Base-by-base conservation (phyloP, 2,329 filamentous ascomycete genomes). In the Phoma sp. region DNA sequence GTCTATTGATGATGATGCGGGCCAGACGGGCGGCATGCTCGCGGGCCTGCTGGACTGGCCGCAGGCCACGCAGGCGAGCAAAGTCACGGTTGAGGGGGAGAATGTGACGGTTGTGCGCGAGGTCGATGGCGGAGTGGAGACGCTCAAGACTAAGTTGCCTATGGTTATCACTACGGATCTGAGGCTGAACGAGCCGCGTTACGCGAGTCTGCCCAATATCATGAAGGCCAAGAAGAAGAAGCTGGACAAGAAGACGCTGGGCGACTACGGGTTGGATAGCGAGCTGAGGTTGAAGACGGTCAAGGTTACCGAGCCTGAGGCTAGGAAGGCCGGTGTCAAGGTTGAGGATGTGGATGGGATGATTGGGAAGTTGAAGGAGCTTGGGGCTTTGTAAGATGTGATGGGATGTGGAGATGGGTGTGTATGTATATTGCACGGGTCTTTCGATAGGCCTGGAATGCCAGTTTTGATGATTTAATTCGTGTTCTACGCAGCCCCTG, bases 191-290 rank as follows among this genome's bases (percentile, higher is more conserved):
- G 91, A 96, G 84, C 95, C 95, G 55, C 83, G 95, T 61, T 99
- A 96, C 76, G 95, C 93, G 22, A 96, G 87, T 77, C 77, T 99
- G 84, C 93, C 93, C 45, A 98, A 98, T 75, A 98, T 99, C 63
- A 99, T 99, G 95, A 99, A 98, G 88, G 95, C 95, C 47, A 99
- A 99, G 89, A 99, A 98, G 90, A 99, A 99, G 89, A 90, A 90
- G 71, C 72, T 99, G 67, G 91, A 95, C 70, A 98, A 97, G 89
- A 89, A 91, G 83, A 91, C 84, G 62, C 75, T 97, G 74, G 83
- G 81, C 52, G 95, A 99, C 50, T 75, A 71, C 72, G 89, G 90
- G 75, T 78, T 96, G 38, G 87, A 92, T 67, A 85, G 84, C 47
- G 83, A 84, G 75, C 87, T 83, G 77, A 83, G 93, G 68, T 78